A percentile compares a stretch with the other conserved stretches of the same genome.
phyloP scores from a whole-genome alignment of 371 early-diverging fungal species.

The Apophysomyces variabilis region DNA sequence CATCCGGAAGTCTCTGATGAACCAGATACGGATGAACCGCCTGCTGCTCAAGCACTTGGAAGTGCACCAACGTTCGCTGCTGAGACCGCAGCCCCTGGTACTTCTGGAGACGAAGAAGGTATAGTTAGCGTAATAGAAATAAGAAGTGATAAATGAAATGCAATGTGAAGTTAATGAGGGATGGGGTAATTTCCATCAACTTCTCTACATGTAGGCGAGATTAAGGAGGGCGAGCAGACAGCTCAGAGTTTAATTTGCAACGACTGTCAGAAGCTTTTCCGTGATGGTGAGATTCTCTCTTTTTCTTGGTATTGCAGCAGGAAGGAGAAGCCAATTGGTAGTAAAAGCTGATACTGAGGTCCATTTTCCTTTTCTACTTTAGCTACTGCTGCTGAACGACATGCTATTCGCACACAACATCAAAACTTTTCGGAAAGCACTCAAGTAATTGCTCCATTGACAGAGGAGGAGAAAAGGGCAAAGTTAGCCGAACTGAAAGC shows the following conservation, averaged over 20 bases:
- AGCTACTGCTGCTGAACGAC: slow-evolving; percentile 81
- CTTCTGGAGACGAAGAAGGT: slow-evolving; percentile 40
- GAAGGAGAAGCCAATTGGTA: too few relatives aligned
- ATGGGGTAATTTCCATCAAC: not conserved
- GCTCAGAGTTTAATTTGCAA: slow-evolving; percentile 85
- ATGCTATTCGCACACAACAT: slow-evolving; percentile 85
- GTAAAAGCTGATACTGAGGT: too few relatives aligned
- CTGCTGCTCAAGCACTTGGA: slow-evolving; percentile 34
- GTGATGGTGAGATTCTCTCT: slow-evolving; percentile 58
- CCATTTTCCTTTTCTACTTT: not conserved
- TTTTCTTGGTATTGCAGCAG: too few relatives aligned
- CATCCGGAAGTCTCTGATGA: slow-evolving; percentile 79
- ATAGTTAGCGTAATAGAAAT: not conserved
- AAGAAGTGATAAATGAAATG: too few relatives aligned
- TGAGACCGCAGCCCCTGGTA: slow-evolving; percentile 21
- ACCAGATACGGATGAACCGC: slow-evolving; percentile 53
- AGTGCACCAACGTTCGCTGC: slow-evolving; percentile 22
- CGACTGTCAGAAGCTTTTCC: slow-evolving; percentile 85
- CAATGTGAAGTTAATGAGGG: too few relatives aligned
- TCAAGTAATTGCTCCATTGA: slow-evolving; percentile 81
- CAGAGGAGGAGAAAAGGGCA: slow-evolving; percentile 82
- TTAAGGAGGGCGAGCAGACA: slow-evolving; percentile 66
- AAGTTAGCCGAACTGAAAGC: slow-evolving; percentile 81
- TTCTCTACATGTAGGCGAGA: slow-evolving; percentile 56
- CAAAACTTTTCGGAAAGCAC: slow-evolving; percentile 88